Evolutionary conservation across 805 yeast species (phyloP), one percentile per base, ranked within the genome.

Genomic region (Starmerella powellii): DNA sequence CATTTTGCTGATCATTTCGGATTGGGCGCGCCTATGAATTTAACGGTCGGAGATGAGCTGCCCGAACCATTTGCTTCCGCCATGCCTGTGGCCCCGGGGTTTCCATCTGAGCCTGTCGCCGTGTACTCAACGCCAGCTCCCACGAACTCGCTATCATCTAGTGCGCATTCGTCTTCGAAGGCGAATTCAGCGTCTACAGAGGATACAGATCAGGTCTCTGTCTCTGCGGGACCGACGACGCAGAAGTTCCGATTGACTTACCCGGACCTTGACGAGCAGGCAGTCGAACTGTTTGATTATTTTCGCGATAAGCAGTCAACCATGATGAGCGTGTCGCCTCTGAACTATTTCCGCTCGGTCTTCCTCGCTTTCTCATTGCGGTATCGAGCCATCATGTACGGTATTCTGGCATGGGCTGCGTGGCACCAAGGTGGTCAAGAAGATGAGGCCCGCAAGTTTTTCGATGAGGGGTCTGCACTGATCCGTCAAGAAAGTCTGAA

Each of bases 321-420:
- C 6, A 62, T 67, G 15, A 65, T 73, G 17, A 68, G 72, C 13
- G 67, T 68, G 13, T 68, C 67, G 0, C 73, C 78, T 0, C 62
- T 64, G 17, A 76, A 76, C 55, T 72, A 69, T 52, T 78, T 72
- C 47, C 54, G 66, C 12, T 69, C 69, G 28, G 69, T 71, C 33
- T 71, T 74, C 47, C 53, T 78, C 8, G 70, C 71, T 11, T 63
- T 75, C 63, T 80, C 82, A 0, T 57, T 63, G 34, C 58, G 56
- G 17, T 71, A 73, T 45, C 64, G 63, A 27, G 67, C 76, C 2
- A 68, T 75, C 3, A 55, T 76, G 23, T 66, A 68, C 46, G 67
- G 71, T 0, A 56, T 78, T 6, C 65, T 76, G 23, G 78, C 80
- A 0, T 78, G 82, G 82, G 78, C 65, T 1, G 60, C 59, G 4